Base-by-base conservation (phyloP, 495 filamentous ascomycete genomes). In the Aspergillus incahuasiensis region DNA sequence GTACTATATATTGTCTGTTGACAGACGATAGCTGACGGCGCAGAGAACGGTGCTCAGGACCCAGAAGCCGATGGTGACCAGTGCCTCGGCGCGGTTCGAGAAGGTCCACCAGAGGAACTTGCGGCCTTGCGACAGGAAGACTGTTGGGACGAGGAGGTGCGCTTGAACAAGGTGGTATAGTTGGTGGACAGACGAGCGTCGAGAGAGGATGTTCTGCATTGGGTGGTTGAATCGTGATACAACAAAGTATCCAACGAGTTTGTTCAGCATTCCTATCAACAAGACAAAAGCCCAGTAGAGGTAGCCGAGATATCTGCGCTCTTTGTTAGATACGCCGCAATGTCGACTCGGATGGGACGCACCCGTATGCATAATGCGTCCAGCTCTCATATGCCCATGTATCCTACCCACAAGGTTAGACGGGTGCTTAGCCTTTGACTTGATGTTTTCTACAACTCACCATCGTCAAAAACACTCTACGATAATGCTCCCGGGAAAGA, bases 1-100 rank as follows among this genome's bases (percentile, higher is more conserved):
- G 24, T 59, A 77, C 72, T 75, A 77, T 1, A 75, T 68, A 49
- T 75, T 77, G 2, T 58, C 68, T 0, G 62, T 12, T 12, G 75
- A 72, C 0, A 68, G 57, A 1, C 61, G 62, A 45, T 79, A 79
- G 34, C 63, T 66, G 15, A 73, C 56, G 7, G 62, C 52, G 32
- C 67, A 78, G 0, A 78, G 49, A 1, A 71, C 19, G 8, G 67
- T 65, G 48, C 68, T 79, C 6, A 79, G 22, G 0, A 69, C 15
- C 71, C 75, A 79, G 50, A 74, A 79, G 2, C 70, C 54, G 1
- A 57, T 7, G 1, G 78, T 64, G 4, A 72, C 59, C 2, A 81
- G 48, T 1, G 65, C 63, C 30, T 79, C 74, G 0, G 69, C 64
- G 46, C 74, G 71, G 0, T 69, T 73, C 0, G 75, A 70, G 54